Evolutionary conservation across 192 early-diverging fungal species (phyloP), one percentile per base, ranked within the genome.

Genomic region (Entophlyctis luteolus): DNA sequence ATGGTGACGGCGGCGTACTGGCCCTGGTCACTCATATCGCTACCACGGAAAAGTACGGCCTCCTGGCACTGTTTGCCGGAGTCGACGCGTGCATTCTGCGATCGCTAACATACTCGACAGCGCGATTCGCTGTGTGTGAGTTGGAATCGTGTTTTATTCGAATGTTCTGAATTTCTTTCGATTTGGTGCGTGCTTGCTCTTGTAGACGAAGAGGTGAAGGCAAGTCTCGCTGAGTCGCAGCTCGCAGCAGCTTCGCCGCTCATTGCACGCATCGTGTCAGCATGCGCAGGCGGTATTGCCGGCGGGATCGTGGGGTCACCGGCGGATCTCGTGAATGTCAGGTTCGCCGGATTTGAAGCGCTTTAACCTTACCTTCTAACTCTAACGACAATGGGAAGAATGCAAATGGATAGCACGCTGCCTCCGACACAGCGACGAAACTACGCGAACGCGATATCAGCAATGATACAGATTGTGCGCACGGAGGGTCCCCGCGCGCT

Each of bases 121-220:
- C 78, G 4, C 35, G 78, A 23, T 75, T 79, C 34, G 76, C 62
- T 31, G 68, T 79, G n/a, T 79, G 72, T 58, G 67, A 78, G 33
- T 35, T 42, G 18, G 3, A 34, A 12, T 42, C 8, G 22, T 52
- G 8, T 52, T 12, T 8, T 14, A 6, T 23, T 52, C 6, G 10
- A 52, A 8, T 52, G 22, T 20, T 52, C 25, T 52, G 49, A 25
- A 14, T 14, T 52, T 14, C 49, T 12, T 31, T 33, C 55, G 20
- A 25, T 23, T 52, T 8, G 5, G 8, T 52, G 49, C 18, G 18
- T 52, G 5, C 8, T 5, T 52, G 5, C 8, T 10, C 10, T 33
- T 33, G 12, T 39, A 59, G 57, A 66, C 27, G 63, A 66, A 38
- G 8, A 55, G 22, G 48, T 32, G 8, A 66, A 66, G 50, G 18